phyloP scores from a whole-genome alignment of 2,329 filamentous ascomycete species.

The Alternaria ethzedia region DNA sequence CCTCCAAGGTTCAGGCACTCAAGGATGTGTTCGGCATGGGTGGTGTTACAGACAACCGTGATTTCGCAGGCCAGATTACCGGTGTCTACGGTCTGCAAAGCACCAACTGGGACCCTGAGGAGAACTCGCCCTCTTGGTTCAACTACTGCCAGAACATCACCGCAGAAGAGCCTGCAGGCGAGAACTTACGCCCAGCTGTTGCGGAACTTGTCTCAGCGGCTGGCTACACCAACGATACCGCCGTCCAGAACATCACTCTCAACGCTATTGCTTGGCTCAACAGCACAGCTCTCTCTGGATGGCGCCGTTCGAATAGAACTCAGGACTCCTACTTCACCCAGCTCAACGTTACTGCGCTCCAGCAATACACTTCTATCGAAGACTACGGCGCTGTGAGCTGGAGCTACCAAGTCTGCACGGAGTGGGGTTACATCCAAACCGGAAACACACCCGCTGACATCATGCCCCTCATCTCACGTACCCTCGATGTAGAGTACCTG shows the following conservation, averaged over 20 bases:
- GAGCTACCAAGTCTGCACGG: slow-evolving; percentile 61
- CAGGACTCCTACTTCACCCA: slow-evolving; percentile 61
- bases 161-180: slow-evolving; percentile 42
- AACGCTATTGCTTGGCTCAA: slow-evolving; percentile 65
- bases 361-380: slow-evolving; percentile 21
- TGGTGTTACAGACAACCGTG: slow-evolving; percentile 57
- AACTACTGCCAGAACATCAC: slow-evolving; percentile 64
- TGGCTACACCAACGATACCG: slow-evolving; percentile 54
- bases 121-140: slow-evolving; percentile 56
- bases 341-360: slow-evolving; percentile 51
- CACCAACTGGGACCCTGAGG: slow-evolving; percentile 63
- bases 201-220: slow-evolving; percentile 55
- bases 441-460: slow-evolving; percentile 70
- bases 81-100: slow-evolving; percentile 61
- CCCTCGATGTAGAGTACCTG: slow-evolving; percentile 68
- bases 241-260: slow-evolving; percentile 59
- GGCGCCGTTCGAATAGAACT: slow-evolving; percentile 39
- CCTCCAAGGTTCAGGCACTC: slow-evolving; percentile 51
- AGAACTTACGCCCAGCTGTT: slow-evolving; percentile 49
- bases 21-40: slow-evolving; percentile 62
- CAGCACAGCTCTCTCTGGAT: slow-evolving; percentile 50
- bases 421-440: slow-evolving; percentile 80
- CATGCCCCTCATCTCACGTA: slow-evolving; percentile 74
- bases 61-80: slow-evolving; percentile 60
- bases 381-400: slow-evolving; percentile 51